Percentiles rank a stretch among this genome's conserved stretches.
These are phyloP conservation scores for Xylariomycetidae sp. DNA, from an alignment of 2,329 filamentous ascomycete genomes.

Conservation along the genomic window DNA sequence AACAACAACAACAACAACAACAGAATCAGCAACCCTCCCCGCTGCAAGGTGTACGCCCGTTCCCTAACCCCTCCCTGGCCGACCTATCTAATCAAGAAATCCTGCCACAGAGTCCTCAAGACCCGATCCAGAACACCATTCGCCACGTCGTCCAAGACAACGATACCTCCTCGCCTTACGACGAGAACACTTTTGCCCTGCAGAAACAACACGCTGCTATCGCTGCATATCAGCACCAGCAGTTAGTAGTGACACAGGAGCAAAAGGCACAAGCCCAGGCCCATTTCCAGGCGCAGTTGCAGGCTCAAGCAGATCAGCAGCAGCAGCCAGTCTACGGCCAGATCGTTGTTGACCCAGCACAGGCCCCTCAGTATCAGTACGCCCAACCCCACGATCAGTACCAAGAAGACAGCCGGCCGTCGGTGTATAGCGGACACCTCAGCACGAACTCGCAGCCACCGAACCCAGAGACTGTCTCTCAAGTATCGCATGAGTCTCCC, in stretches of 20 bases:
- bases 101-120: slow-evolving; percentile 36
- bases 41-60: slow-evolving; percentile 39
- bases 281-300: slow-evolving; percentile 11
- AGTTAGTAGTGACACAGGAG: no score
- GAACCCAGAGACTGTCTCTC: slow-evolving; percentile 58
- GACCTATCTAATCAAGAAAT: slow-evolving; percentile 36
- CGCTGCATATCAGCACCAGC: slow-evolving; percentile 24
- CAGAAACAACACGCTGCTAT: slow-evolving; percentile 33
- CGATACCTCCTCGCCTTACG: slow-evolving; percentile 41
- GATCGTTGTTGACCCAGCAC: slow-evolving; percentile 34
- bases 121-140: slow-evolving; percentile 37
- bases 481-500: slow-evolving; percentile 59
- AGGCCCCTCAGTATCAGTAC: slow-evolving; percentile 34
- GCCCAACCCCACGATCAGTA: slow-evolving; percentile 21
- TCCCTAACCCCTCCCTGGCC: slow-evolving; percentile 31
- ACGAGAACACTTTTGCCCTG: slow-evolving; percentile 39
- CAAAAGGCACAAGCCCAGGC: slow-evolving; percentile 8
- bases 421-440: slow-evolving; percentile 23
- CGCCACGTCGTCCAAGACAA: slow-evolving; percentile 43
- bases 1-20: slow-evolving; percentile 17
- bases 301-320: slow-evolving; percentile 31
- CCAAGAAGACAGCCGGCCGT: slow-evolving; percentile 23
- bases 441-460: slow-evolving; percentile 32
- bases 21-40: slow-evolving; percentile 36
- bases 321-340: slow-evolving; percentile 35